Percentiles rank a stretch among this genome's conserved stretches.
phyloP scores from a whole-genome alignment of 108 stramenopile species.

The Nitzschia palea region DNA sequence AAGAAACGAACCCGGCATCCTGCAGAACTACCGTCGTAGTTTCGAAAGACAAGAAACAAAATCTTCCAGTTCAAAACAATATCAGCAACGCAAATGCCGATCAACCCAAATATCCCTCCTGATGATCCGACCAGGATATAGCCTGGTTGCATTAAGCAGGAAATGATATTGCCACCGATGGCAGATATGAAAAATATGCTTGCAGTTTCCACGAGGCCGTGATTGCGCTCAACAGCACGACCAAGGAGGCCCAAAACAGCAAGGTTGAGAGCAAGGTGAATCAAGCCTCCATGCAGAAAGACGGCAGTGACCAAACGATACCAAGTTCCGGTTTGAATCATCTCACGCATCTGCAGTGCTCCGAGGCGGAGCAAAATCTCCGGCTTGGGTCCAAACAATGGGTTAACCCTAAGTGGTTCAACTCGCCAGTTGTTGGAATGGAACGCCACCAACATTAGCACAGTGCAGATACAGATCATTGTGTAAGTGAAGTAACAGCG shows the following conservation, averaged over 20 bases:
- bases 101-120: constrained; percentile 92
- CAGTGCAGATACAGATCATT: constrained; percentile 35
- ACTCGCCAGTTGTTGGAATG: constrained; percentile 60
- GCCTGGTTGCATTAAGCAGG: constrained; percentile 80
- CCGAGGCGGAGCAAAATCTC: constrained; percentile 79
- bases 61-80: constrained; percentile 87
- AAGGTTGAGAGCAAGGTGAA: constrained; percentile 88
- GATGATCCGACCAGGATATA: constrained; percentile 87
- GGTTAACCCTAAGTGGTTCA: constrained; percentile 71
- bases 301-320: constrained; percentile 83
- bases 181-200: constrained; percentile 75
- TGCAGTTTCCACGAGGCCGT: constrained; percentile 60
- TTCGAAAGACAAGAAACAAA: constrained; percentile 28
- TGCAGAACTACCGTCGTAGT: constrained; percentile 8
- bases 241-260: constrained; percentile 73
- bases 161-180: constrained; percentile 76
- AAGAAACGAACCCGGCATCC: background rate
- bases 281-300: constrained; percentile 90
- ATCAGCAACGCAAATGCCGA: constrained; percentile 89
- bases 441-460: constrained; percentile 50
- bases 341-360: constrained; percentile 72
- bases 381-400: constrained; percentile 79
- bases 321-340: constrained; percentile 83
- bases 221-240: constrained; percentile 74
- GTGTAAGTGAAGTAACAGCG: constrained; percentile 23